Percentiles rank a stretch among this genome's conserved stretches.
phyloP scores from a whole-genome alignment of 306 rosid species.

The Castanea mollissima region DNA sequence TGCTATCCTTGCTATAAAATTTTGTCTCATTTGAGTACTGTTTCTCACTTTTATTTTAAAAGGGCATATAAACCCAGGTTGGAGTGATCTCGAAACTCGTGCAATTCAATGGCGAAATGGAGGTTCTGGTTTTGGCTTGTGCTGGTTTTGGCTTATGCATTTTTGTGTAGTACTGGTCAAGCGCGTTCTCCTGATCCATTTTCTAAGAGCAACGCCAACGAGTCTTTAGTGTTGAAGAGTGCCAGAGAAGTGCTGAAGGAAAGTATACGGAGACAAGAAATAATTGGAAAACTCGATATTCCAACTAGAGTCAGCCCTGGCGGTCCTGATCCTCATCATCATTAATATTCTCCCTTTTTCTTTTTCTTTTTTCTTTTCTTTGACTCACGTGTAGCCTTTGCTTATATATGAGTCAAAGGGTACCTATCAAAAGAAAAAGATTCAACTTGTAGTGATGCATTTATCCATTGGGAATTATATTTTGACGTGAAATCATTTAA shows the following conservation, averaged over 20 bases:
- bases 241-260: conserved; percentile 37
- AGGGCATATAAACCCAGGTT: too few species aligned
- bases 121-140: conserved; percentile 15
- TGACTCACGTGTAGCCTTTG: too few species aligned
- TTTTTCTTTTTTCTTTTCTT: not conserved
- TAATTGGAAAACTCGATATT: conserved; percentile 23
- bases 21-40: too few species aligned
- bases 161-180: conserved; percentile 1
- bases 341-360: not conserved
- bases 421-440: too few species aligned
- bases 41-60: too few species aligned
- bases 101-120: conserved; percentile 13
- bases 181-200: conserved; percentile 19
- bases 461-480: too few species aligned
- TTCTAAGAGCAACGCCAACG: not conserved
- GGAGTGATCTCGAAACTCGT: too few species aligned
- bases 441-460: too few species aligned
- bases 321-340: conserved; percentile 52
- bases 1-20: too few species aligned
- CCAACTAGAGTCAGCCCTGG: conserved; percentile 41
- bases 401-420: too few species aligned
- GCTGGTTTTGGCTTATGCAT: conserved; percentile 28
- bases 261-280: conserved; percentile 24
- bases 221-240: conserved; percentile 21
- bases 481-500: too few species aligned